A percentile compares a stretch with the other conserved stretches of the same genome.
Evolutionary conservation across 257 asterid species (phyloP).

Genomic region (Solanum bukasovii): DNA sequence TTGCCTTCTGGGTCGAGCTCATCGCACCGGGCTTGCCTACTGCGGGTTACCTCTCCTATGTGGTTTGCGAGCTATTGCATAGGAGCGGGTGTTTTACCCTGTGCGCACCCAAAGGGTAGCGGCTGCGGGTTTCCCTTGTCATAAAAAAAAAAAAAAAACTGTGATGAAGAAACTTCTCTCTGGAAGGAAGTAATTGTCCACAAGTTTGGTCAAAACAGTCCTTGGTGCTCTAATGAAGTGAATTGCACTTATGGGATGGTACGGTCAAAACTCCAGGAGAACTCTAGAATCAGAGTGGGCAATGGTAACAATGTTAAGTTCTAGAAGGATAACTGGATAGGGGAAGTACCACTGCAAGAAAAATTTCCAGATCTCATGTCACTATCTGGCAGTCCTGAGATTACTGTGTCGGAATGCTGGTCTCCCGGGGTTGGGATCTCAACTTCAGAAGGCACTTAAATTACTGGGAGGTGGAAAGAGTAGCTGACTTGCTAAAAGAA

Average conservation of each 20-base stretch:
- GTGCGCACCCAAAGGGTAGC: too few relatives aligned
- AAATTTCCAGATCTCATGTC: neutral
- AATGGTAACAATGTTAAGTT: neutral
- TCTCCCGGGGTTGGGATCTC: neutral
- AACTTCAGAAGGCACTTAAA: neutral
- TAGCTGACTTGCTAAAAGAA: neutral
- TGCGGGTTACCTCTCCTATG: too few relatives aligned
- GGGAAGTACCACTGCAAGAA: neutral
- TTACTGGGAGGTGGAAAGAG: neutral
- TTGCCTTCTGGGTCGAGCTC: too few relatives aligned
- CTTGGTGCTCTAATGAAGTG: neutral
- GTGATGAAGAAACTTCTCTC: neutral
- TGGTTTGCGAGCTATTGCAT: too few relatives aligned
- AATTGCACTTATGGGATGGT: neutral
- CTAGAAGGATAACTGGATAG: neutral
- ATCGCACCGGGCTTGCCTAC: too few relatives aligned
- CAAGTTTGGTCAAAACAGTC: neutral
- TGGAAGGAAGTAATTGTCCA: neutral
- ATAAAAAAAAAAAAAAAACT: too few relatives aligned
- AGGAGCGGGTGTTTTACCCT: too few relatives aligned
- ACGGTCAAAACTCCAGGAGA: neutral
- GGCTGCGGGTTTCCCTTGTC: too few relatives aligned
- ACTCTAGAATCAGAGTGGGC: neutral
- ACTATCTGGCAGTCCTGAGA: neutral
- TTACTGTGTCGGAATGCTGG: neutral